Percentiles rank a stretch among this genome's conserved stretches.
These are phyloP conservation scores for Crithidia brevicula DNA, from an alignment of 208 protist species.

Conservation along the genomic window DNA sequence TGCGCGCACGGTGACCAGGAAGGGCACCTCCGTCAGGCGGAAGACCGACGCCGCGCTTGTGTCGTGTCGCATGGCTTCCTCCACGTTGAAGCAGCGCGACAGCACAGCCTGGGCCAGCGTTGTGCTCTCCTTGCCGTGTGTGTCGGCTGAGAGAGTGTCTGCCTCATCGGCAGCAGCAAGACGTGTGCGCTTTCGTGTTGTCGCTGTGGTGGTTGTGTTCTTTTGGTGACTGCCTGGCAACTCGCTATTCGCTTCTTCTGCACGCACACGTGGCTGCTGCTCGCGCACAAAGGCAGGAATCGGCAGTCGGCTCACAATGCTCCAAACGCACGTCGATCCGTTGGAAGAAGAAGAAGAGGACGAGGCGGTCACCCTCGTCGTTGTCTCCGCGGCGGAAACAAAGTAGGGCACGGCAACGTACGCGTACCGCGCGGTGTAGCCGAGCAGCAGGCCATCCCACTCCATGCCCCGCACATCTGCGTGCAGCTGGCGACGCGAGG, in stretches of 20 bases:
- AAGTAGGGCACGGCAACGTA: constrained; percentile 70
- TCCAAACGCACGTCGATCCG: constrained; percentile 23
- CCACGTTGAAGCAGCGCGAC: constrained; percentile 26
- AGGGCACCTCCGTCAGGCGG: constrained; percentile 7
- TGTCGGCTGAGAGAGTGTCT: not conserved
- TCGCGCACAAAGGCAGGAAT: constrained; percentile 22
- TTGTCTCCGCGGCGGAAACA: constrained; percentile 2
- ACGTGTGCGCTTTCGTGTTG: constrained; percentile 6
- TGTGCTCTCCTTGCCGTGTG: not conserved
- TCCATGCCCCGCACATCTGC: constrained; percentile 79
- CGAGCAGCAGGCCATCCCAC: constrained; percentile 59
- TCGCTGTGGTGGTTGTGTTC: too few species aligned
- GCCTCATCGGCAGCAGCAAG: not conserved
- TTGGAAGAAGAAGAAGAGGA: not conserved
- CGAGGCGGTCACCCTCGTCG: not conserved
- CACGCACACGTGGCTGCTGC: not conserved
- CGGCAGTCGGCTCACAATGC: constrained; percentile 40
- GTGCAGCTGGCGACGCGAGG: constrained; percentile 45
- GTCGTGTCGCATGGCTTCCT: constrained; percentile 48
- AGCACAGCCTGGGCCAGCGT: constrained; percentile 9
- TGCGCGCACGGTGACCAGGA: constrained; percentile 51
- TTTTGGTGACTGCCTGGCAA: too few species aligned
- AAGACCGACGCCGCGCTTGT: constrained; percentile 10
- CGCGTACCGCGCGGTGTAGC: constrained; percentile 63
- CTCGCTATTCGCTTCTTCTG: too few species aligned